Percentiles rank a stretch among this genome's conserved stretches.
phyloP scores from a whole-genome alignment of 108 stramenopile genomes.

The Schizochytrium sp. region DNA sequence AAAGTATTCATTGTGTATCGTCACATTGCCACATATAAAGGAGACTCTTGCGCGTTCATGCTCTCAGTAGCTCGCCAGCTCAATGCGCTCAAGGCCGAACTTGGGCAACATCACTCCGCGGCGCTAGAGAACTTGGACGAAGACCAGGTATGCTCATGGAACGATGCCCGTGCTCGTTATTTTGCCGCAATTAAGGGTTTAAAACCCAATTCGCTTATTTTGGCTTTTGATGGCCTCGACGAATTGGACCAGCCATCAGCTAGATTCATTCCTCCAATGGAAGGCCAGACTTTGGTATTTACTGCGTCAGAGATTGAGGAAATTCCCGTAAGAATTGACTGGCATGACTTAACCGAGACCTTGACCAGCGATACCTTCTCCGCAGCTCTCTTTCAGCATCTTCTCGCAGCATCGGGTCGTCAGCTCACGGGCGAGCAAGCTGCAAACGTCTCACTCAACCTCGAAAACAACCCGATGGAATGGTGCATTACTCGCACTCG shows the following conservation, averaged over 20 bases:
- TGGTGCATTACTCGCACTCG: not conserved
- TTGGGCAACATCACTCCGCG: too few species aligned
- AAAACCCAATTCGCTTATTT: not conserved
- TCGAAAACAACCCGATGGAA: not conserved
- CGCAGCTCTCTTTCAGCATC: not conserved
- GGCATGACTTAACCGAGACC: not conserved
- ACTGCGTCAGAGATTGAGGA: not conserved
- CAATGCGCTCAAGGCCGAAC: not conserved
- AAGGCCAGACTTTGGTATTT: not conserved
- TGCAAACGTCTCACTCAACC: too few species aligned
- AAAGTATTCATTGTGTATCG: not conserved
- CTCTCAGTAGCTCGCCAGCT: not conserved
- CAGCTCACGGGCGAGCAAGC: not conserved
- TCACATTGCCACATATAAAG: not conserved
- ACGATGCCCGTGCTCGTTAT: not conserved
- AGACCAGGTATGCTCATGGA: not conserved
- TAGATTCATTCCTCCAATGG: not conserved
- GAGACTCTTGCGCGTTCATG: not conserved
- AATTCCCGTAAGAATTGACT: not conserved
- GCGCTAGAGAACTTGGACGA: not conserved
- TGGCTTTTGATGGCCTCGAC: not conserved
- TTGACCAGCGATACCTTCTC: not conserved
- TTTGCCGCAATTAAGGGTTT: not conserved
- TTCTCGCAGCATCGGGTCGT: not conserved
- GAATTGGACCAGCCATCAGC: not conserved